These are phyloP conservation scores for Trichophyton simii DNA, from an alignment of 2,329 filamentous ascomycete species.

Conservation along the genomic window DNA sequence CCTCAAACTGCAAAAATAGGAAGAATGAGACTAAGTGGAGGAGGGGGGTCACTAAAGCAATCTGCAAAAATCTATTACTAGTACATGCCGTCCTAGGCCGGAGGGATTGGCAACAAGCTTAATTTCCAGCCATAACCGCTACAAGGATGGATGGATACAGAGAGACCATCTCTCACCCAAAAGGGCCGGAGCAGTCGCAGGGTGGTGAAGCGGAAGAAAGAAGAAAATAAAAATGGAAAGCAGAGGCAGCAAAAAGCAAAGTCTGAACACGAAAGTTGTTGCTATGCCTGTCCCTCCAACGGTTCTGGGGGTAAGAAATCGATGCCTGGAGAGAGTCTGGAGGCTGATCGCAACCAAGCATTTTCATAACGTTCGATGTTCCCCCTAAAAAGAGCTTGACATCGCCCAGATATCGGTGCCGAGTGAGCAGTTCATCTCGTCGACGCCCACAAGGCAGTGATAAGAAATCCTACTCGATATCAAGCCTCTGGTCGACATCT, in stretches of 20 bases:
- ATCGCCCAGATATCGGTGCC: background rate
- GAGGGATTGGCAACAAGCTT: background rate
- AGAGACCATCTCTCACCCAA: background rate
- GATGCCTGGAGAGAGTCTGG: background rate
- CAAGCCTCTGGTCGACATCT: background rate
- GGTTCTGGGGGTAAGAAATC: background rate
- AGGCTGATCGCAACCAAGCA: background rate
- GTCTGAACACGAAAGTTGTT: background rate
- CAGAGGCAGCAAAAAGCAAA: background rate
- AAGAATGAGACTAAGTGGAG: background rate
- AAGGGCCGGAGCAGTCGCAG: background rate
- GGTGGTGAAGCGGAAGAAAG: background rate
- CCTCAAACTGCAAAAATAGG: background rate
- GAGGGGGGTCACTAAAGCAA: background rate
- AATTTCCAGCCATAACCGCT: conserved; percentile 5
- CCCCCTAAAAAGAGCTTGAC: conserved; percentile 2
- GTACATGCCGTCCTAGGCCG: conserved; percentile 3
- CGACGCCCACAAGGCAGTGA: background rate
- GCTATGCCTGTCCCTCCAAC: background rate
- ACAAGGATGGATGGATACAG: background rate
- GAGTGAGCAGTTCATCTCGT: background rate
- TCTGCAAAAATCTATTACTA: background rate
- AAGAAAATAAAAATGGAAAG: background rate
- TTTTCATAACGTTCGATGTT: background rate
- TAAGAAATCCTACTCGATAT: background rate